phyloP scores from a whole-genome alignment of 495 filamentous ascomycete species.

The Hypoxylon cercidicola region DNA sequence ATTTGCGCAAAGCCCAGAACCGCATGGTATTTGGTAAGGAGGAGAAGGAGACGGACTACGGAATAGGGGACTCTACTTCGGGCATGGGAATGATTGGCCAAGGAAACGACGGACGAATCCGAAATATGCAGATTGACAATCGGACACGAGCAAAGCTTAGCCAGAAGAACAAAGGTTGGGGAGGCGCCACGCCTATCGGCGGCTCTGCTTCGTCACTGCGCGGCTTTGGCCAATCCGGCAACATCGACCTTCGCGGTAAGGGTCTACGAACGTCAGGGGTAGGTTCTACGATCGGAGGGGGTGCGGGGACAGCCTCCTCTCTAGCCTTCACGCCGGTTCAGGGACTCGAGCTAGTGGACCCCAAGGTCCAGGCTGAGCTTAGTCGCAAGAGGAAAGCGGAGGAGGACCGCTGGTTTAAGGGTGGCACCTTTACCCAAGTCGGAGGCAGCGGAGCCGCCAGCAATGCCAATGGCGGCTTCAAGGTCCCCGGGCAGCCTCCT shows the following conservation, averaged over 20 bases:
- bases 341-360: constrained; percentile 94
- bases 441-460: constrained; percentile 57
- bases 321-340: constrained; percentile 95
- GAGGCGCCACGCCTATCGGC: constrained; percentile 72
- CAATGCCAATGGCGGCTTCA: constrained; percentile 52
- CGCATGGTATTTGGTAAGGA: constrained; percentile 96
- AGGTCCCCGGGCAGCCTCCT: constrained; percentile 71
- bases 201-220: constrained; percentile 80
- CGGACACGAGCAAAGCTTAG: constrained; percentile 90
- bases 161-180: constrained; percentile 98
- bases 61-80: constrained; percentile 82
- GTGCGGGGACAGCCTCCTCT: constrained; percentile 81
- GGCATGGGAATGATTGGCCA: constrained; percentile 96
- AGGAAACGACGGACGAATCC: constrained; percentile 84
- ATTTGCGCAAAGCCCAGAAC: constrained; percentile 95
- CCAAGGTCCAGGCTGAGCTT: constrained; percentile 84
- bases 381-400: constrained; percentile 91
- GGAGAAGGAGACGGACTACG: constrained; percentile 93
- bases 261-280: constrained; percentile 82
- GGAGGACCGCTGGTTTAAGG: constrained; percentile 94
- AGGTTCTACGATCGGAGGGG: constrained; percentile 68
- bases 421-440: constrained; percentile 94
- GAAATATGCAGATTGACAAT: constrained; percentile 89
- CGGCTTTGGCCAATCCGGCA: constrained; percentile 72
- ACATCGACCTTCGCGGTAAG: constrained; percentile 75